Conservation (phyloP, 352 stramenopile species). For the Paralagenidium karlingii region DNA sequence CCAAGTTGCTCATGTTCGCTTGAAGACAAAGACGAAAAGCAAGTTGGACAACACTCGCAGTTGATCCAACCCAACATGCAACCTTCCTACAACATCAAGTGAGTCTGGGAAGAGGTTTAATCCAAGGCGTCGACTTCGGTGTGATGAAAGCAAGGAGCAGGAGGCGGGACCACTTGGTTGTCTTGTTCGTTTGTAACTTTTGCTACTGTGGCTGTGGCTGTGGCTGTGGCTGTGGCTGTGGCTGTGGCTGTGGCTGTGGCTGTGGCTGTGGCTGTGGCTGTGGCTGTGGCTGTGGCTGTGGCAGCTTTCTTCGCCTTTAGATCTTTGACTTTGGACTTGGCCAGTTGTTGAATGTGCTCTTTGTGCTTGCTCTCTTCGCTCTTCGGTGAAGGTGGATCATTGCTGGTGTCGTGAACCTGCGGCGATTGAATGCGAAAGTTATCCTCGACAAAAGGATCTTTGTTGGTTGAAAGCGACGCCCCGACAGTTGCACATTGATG, state of each 20-base stretch:
- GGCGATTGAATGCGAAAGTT: slow-evolving; percentile 15
- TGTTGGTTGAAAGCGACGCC: slow-evolving; percentile 11
- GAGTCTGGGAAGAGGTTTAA: too few species aligned
- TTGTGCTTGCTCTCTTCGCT: slow-evolving; percentile 1
- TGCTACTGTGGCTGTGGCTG: not conserved
- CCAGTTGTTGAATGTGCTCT: slow-evolving; percentile 3
- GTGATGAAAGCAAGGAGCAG: too few species aligned
- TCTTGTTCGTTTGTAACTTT: not conserved
- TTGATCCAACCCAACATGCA: too few species aligned
- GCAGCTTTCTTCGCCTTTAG: slow-evolving; percentile 2
- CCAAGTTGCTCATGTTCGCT: too few species aligned
- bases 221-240: not conserved
- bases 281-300: not conserved
- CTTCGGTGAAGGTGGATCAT: not conserved
- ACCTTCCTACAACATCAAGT: too few species aligned
- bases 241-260: slow-evolving; percentile 10
- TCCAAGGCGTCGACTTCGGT: too few species aligned
- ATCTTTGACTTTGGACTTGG: slow-evolving; percentile 2
- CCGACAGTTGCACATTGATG: slow-evolving; percentile 65
- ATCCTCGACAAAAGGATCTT: slow-evolving; percentile 33
- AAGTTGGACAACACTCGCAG: too few species aligned
- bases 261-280: not conserved
- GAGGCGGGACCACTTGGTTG: too few species aligned
- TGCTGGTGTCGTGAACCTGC: slow-evolving; percentile 2
- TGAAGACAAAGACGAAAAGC: too few species aligned